Evolutionary conservation across 2,329 filamentous ascomycete species (phyloP).

Genomic region (Pochonia chlamydosporia): DNA sequence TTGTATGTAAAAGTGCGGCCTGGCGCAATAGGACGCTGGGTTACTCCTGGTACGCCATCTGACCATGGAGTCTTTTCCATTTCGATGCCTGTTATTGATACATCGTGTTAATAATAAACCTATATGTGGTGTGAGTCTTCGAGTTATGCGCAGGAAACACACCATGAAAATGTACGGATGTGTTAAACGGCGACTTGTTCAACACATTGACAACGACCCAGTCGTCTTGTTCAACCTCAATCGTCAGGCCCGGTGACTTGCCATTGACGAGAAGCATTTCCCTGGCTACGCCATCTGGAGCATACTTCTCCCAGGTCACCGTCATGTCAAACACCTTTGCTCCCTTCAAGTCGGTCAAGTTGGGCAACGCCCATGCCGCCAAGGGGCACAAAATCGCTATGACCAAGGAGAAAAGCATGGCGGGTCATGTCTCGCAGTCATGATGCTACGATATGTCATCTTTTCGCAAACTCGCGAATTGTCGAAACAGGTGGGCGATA

Average conservation of each 20-base stretch:
- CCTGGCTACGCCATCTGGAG: slow-evolving; percentile 38
- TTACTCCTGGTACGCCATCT: slow-evolving; percentile 53
- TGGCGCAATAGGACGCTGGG: slow-evolving; percentile 45
- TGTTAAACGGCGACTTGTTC: slow-evolving; percentile 41
- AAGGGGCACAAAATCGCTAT: not conserved
- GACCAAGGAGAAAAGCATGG: not conserved
- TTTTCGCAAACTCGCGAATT: not conserved
- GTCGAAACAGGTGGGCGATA: not conserved
- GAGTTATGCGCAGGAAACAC: too few relatives aligned
- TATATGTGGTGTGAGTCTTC: too few relatives aligned
- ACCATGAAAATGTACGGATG: slow-evolving; percentile 47
- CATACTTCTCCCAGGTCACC: slow-evolving; percentile 30
- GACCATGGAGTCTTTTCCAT: slow-evolving; percentile 51
- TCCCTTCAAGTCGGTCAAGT: not conserved
- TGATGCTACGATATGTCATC: not conserved
- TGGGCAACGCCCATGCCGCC: not conserved
- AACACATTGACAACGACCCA: slow-evolving; percentile 36
- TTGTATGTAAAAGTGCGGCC: slow-evolving; percentile 35
- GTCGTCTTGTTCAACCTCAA: slow-evolving; percentile 29
- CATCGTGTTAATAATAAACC: too few relatives aligned
- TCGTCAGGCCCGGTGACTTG: slow-evolving; percentile 54
- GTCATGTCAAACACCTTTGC: slow-evolving; percentile 18
- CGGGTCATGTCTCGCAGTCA: not conserved
- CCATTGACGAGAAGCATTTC: slow-evolving; percentile 50
- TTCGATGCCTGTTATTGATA: slow-evolving; percentile 34